A percentile compares a stretch with the other conserved stretches of the same genome.
Evolutionary conservation across 805 yeast species (phyloP).

Genomic region (Cyberlindnera japonica): DNA sequence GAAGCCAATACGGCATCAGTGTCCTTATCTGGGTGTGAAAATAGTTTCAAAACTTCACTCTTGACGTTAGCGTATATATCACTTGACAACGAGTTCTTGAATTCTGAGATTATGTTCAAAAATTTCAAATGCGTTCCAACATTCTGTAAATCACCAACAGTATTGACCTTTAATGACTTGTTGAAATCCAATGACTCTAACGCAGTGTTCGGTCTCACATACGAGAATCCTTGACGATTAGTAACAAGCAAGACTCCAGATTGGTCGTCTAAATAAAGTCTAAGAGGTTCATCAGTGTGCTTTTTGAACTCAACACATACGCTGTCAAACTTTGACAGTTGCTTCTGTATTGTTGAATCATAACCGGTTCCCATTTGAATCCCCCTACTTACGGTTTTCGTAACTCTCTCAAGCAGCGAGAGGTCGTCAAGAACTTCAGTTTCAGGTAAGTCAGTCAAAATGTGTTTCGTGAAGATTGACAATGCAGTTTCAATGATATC

Average conservation of each 20-base stretch:
- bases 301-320: conserved; percentile 69
- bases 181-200: conserved; percentile 34
- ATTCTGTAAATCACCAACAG: conserved; percentile 4
- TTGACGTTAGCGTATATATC: conserved; percentile 34
- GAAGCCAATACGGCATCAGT: conserved; percentile 28
- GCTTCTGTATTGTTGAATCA: conserved; percentile 38
- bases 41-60: conserved; percentile 34
- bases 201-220: conserved; percentile 32
- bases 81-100: conserved; percentile 37
- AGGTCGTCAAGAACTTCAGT: conserved; percentile 23
- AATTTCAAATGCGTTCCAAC: conserved; percentile 28
- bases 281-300: conserved; percentile 55
- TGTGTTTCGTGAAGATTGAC: conserved; percentile 46
- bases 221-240: conserved; percentile 34
- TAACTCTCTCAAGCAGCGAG: conserved; percentile 34
- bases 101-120: conserved; percentile 35
- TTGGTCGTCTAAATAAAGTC: conserved; percentile 39
- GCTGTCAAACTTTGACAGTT: conserved; percentile 68
- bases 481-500: conserved; percentile 50
- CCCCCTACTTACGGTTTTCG: conserved; percentile 31
- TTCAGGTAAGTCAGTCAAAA: conserved; percentile 27
- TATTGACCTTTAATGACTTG: conserved; percentile 20
- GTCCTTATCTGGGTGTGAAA: conserved; percentile 27
- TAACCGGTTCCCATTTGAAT: conserved; percentile 32
- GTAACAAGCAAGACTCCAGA: conserved; percentile 30